These are phyloP conservation scores for Dimocarpus longan DNA, from an alignment of 345 rosid species.

Conservation along the genomic window DNA sequence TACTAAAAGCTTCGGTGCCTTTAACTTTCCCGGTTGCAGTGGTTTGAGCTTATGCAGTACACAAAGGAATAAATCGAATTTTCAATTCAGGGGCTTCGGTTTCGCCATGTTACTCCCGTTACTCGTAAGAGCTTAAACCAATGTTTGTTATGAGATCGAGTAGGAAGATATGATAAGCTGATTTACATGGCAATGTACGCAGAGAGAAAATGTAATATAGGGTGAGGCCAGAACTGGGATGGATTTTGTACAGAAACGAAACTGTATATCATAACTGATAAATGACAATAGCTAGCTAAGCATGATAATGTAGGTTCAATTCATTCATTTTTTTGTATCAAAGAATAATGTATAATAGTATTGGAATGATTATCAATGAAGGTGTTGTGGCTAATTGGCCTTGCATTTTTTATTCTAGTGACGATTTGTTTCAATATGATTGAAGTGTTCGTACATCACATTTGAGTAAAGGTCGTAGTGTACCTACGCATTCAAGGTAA, in stretches of 20 bases:
- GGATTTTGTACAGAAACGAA: constrained; percentile 3
- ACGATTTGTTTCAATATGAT: no score
- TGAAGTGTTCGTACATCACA: no score
- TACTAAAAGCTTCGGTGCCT: neutral
- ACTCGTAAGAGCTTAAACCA: neutral
- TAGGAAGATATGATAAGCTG: neutral
- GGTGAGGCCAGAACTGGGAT: neutral
- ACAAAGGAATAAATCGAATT: constrained; percentile 45
- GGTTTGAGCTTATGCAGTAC: constrained; percentile 93
- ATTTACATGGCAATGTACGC: no score
- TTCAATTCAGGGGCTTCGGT: neutral
- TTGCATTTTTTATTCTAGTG: neutral
- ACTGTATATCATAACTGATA: neutral
- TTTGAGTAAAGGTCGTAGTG: no score
- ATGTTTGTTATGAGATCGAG: neutral
- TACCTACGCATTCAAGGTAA: no score
- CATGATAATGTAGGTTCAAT: neutral
- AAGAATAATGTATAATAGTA: neutral
- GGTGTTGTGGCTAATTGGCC: neutral
- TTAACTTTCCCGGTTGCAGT: constrained; percentile 46
- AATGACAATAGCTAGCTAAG: neutral
- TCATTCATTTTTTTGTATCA: neutral
- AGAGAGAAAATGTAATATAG: neutral
- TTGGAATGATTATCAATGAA: neutral
- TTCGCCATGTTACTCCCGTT: neutral